Base-by-base conservation (phyloP, 768 basidiomycete species). In the Tremella yokohamensis region DNA sequence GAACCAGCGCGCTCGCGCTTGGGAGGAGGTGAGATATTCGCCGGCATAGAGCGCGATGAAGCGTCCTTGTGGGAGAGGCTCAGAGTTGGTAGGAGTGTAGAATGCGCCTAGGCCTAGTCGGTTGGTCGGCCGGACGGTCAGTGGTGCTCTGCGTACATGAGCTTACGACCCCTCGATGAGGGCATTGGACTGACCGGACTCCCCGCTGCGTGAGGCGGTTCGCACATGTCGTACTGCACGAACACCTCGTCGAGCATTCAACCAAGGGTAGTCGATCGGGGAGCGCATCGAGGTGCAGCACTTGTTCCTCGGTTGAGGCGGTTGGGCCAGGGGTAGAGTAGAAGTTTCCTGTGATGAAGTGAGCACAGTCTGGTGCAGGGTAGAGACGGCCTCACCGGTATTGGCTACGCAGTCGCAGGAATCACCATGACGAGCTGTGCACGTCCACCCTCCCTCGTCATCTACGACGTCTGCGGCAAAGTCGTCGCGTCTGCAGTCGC, bases 1-100 rank as follows among this genome's bases (percentile, higher is more conserved):
- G 11, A 34, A 1, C 65, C 65, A 73, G 57, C 73, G 62, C 1
- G 3, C 15, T 16, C 56, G 62, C 7, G 74, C 72, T 62, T 76
- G 56, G 6, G 38, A 13, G 0, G 63, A 63, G 2, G 67, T 54
- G 51, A 78, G 61, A 47, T 75, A 68, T 57, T 78, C 70, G 16
- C 77, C 77, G 8, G 73, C 72, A 52, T 78, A 78, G 6, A 76
- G 68, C 34, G 66, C 63, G 19, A 78, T 57, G 58, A 78, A 78
- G 0, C 50, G 49, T 1, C 77, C 77, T 49, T 29, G 37, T 8
- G 49, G 34, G 7, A 76, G 49, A 9, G 42, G 11, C 6, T 19
- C 19, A 0, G 51, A 24, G 3, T 55, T 38, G 1, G 40, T 13
- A 15, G 69, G 56, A 3, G 40, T 40, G 54, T 67, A 68, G 56